Evolutionary conservation across 129 eudicot genomes (phyloP).

Genomic region (Helianthus tuberosus): DNA sequence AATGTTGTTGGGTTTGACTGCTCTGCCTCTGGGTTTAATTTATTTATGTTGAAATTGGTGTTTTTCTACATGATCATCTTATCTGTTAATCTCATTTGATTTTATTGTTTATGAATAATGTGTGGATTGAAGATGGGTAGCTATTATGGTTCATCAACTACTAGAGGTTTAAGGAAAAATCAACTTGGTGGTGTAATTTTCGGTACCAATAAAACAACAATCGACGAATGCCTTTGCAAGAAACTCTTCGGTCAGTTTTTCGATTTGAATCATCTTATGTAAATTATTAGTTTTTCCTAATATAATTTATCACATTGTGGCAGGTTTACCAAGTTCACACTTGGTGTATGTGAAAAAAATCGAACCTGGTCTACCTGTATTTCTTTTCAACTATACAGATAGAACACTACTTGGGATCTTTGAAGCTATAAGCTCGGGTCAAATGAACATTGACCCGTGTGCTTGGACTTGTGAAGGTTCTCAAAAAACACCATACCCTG

Average conservation of each 20-base stretch:
- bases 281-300: neutral
- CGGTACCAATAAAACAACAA: constrained; percentile 58
- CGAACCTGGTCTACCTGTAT: constrained; percentile 79
- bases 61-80: no score
- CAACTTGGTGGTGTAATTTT: constrained; percentile 84
- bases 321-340: constrained; percentile 80
- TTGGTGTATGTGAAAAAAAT: constrained; percentile 63
- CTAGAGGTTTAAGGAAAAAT: constrained; percentile 49
- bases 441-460: constrained; percentile 69
- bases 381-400: constrained; percentile 71
- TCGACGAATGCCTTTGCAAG: constrained; percentile 59
- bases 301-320: constrained; percentile 17
- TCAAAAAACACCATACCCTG: constrained; percentile 65
- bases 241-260: constrained; percentile 78
- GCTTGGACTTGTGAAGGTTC: constrained; percentile 85
- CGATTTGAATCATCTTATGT: neutral
- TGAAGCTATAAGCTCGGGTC: constrained; percentile 88
- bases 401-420: constrained; percentile 72
- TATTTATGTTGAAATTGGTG: no score
- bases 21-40: no score
- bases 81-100: no score
- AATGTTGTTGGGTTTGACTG: no score
- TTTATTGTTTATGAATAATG: neutral
- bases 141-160: constrained; percentile 24
- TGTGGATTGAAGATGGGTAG: constrained; percentile 24